A percentile compares a stretch with the other conserved stretches of the same genome.
These are phyloP conservation scores for bread wheat (Triticum aestivum) DNA, from an alignment of 176 grass and related monocot species.

Conservation along the genomic window IWGSC_CS_RefSeq_v2.1 NC_057813.1:5234933-5235432, in stretches of 20 bases:
- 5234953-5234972: not conserved
- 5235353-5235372: not conserved
- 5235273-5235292: not conserved
- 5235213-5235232: not conserved
- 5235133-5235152: not conserved
- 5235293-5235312: not conserved
- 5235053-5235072: constrained; percentile 92
- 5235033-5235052: constrained; percentile 88
- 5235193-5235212: not conserved
- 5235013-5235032: constrained; percentile 50
- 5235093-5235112: constrained; percentile 85
- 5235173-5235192: not conserved
- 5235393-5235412: not conserved
- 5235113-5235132: constrained; percentile 7
- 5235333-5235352: not conserved
- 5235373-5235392: not conserved
- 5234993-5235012: constrained; percentile 79
- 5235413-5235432: too few species aligned
- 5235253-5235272: not conserved
- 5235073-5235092: constrained; percentile 94
- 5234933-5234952: constrained; percentile 14
- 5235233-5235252: too few species aligned
- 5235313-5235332: not conserved
- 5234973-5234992: constrained; percentile 37
- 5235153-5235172: not conserved